These are phyloP conservation scores for Colletotrichum sp. DNA, from an alignment of 2,329 filamentous ascomycete species.

Conservation along the genomic window DNA sequence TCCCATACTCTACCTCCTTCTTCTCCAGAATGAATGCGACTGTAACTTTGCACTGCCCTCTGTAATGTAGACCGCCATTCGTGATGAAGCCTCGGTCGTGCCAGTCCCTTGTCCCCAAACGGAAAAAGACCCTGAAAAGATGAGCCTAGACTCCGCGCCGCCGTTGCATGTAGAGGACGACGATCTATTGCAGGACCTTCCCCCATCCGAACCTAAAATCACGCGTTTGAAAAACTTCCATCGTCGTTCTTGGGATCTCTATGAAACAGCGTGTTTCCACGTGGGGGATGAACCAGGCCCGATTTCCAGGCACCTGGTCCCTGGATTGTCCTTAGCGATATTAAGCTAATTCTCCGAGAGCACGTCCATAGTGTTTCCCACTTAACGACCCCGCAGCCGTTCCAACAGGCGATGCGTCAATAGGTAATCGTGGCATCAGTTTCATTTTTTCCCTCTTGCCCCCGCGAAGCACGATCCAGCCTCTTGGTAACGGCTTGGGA, in stretches of 20 bases:
- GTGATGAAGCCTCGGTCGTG: not conserved
- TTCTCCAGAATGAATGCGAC: not conserved
- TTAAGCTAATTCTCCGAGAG: conserved; percentile 13
- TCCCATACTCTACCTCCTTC: no score
- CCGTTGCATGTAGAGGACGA: not conserved
- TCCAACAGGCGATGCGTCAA: not conserved
- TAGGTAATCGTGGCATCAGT: not conserved
- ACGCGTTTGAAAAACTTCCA: not conserved
- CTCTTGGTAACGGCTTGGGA: not conserved
- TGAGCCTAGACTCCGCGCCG: not conserved
- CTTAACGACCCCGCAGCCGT: not conserved
- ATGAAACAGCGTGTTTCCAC: not conserved
- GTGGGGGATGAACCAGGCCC: not conserved
- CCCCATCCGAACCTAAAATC: not conserved
- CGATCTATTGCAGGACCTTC: not conserved
- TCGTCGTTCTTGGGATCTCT: not conserved
- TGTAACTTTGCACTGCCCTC: not conserved
- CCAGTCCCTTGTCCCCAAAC: not conserved
- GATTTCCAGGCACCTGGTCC: not conserved
- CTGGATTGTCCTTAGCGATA: conserved; percentile 1
- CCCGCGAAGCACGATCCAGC: not conserved
- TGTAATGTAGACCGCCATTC: not conserved
- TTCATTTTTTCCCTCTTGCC: not conserved
- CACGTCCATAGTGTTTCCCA: not conserved
- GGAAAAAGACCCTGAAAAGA: not conserved